phyloP scores from a whole-genome alignment of 2,329 filamentous ascomycete genomes.

The Botrytis aclada region DNA sequence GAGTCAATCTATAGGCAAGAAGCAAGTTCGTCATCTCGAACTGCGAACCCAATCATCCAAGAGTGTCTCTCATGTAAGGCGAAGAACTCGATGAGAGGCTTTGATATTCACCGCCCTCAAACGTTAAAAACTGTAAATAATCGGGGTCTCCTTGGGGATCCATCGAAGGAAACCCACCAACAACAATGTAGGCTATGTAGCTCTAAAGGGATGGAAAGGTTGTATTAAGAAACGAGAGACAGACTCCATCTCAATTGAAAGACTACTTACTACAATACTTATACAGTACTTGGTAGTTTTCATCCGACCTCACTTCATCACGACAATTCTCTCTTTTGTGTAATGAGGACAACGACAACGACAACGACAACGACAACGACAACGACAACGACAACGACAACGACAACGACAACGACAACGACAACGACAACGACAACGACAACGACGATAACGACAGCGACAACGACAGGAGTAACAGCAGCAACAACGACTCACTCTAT shows the following conservation, averaged over 20 bases:
- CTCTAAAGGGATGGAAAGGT: neutral
- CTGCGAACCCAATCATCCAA: neutral
- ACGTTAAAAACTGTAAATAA: conserved; percentile 13
- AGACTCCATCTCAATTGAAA: neutral
- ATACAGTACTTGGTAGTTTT: neutral
- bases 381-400: no score
- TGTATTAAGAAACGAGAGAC: conserved; percentile 8
- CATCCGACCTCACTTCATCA: neutral
- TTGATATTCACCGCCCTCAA: conserved; percentile 10
- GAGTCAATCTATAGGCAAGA: neutral
- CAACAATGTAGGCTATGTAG: conserved; percentile 3
- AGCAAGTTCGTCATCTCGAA: conserved; percentile 5
- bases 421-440: neutral
- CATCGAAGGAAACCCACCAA: neutral
- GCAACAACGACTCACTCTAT: neutral
- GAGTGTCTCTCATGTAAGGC: neutral
- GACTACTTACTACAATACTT: neutral
- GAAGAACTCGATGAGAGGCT: neutral
- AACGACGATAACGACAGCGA: neutral
- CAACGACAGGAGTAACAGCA: no score
- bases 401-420: neutral
- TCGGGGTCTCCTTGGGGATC: conserved; percentile 1
- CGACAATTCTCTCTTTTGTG: conserved; percentile 5
- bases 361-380: neutral
- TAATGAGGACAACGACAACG: neutral